Conservation (phyloP, 1,284 basidiomycete species). For the Wallemia mellicola region DNA sequence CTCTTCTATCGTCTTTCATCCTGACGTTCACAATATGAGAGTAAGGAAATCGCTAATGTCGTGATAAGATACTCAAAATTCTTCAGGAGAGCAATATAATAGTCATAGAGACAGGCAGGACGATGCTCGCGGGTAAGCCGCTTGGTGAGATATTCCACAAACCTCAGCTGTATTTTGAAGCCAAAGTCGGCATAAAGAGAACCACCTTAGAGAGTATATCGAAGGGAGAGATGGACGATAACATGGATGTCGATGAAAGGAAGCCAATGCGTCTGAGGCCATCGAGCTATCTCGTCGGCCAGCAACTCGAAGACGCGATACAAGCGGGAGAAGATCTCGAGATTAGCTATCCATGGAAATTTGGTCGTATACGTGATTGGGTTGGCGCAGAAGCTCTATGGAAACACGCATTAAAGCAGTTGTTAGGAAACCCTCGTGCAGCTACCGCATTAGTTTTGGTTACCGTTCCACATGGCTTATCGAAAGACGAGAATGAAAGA, state of each 20-base stretch:
- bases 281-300: conserved; percentile 58
- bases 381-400: conserved; percentile 71
- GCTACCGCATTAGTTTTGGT: conserved; percentile 43
- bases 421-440: not conserved
- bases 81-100: not conserved
- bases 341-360: conserved; percentile 56
- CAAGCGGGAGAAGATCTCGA: conserved; percentile 36
- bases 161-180: not conserved
- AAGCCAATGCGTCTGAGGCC: conserved; percentile 18
- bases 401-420: conserved; percentile 22
- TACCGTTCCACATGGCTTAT: conserved; percentile 34
- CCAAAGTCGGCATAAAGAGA: not conserved
- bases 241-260: conserved; percentile 6
- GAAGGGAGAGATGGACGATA: not conserved
- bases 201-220: not conserved
- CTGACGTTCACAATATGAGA: not conserved
- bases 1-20: too few relatives aligned
- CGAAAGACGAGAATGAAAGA: conserved; percentile 39
- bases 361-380: conserved; percentile 48
- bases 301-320: conserved; percentile 46
- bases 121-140: not conserved
- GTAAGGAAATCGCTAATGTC: not conserved
- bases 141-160: not conserved
- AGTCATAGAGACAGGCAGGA: not conserved
- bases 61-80: not conserved